Evolutionary conservation across 345 rosid species (phyloP).

Genomic region (Brassica napus): DNA sequence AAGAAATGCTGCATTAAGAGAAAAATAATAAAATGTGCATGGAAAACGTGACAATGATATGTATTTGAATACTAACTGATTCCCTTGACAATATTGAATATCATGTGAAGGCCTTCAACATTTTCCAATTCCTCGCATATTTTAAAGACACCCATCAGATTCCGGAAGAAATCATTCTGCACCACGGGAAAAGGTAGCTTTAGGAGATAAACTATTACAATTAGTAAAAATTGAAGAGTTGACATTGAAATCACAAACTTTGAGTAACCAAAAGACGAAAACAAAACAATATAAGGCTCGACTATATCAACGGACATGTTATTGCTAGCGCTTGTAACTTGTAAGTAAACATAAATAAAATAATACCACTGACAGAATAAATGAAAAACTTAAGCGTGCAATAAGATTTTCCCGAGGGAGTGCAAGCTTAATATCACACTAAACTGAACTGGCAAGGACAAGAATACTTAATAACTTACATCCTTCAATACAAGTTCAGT

Average conservation of each 20-base stretch:
- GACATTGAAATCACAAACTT: conserved; percentile 24
- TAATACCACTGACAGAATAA: conserved; percentile 4
- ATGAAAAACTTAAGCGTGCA: conserved; percentile 19
- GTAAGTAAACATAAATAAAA: conserved; percentile 4
- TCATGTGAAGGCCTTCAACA: conserved; percentile 88
- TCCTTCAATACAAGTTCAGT: conserved; percentile 75
- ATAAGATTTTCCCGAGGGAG: conserved; percentile 1
- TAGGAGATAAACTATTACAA: conserved; percentile 7
- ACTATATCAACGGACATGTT: conserved; percentile 4
- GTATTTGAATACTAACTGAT: conserved; percentile 61
- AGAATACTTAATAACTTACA: conserved; percentile 50
- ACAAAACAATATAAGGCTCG: not conserved
- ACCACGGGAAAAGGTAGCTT: conserved; percentile 34
- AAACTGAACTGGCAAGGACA: not conserved
- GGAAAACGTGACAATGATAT: conserved; percentile 14
- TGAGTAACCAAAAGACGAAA: conserved; percentile 6
- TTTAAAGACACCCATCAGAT: conserved; percentile 79
- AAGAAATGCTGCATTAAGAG: conserved; percentile 13
- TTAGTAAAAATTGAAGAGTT: not conserved
- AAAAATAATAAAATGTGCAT: conserved; percentile 7
- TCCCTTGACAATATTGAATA: conserved; percentile 88
- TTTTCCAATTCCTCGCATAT: conserved; percentile 89
- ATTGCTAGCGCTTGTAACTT: conserved; percentile 1
- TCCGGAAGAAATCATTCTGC: conserved; percentile 86
- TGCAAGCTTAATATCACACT: not conserved